Evolutionary conservation across 768 basidiomycete species (phyloP).

Genomic region (Basidioascus undulatus): DNA sequence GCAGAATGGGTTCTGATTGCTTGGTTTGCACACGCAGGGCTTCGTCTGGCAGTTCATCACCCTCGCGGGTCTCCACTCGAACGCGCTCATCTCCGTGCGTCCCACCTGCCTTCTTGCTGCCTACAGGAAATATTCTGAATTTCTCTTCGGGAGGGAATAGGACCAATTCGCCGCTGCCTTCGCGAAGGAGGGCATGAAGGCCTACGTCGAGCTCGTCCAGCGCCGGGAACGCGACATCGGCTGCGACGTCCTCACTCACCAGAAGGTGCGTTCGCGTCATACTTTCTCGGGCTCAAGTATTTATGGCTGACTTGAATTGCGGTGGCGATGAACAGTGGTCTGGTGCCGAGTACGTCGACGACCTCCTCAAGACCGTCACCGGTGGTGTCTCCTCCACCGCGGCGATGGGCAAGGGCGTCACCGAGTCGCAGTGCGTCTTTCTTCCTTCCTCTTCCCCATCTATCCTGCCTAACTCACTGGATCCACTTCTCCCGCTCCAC

Average conservation of each 20-base stretch:
- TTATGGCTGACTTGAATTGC: neutral
- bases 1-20: no score
- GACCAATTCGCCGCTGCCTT: constrained; percentile 73
- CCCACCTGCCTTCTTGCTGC: no score
- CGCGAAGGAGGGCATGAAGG: constrained; percentile 89
- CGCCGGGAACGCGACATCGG: constrained; percentile 75
- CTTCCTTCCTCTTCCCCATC: no score
- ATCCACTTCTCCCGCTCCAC: no score
- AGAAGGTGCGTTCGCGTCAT: constrained; percentile 35
- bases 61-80: constrained; percentile 87
- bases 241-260: constrained; percentile 90
- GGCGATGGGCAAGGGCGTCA: constrained; percentile 98
- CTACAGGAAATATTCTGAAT: no score
- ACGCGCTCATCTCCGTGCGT: constrained; percentile 87
- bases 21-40: no score
- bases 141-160: no score
- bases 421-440: constrained; percentile 74
- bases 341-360: constrained; percentile 80
- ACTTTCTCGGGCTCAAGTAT: neutral
- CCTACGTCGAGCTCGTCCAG: constrained; percentile 87
- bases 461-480: no score
- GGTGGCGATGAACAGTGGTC: constrained; percentile 57
- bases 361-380: constrained; percentile 80
- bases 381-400: constrained; percentile 90
- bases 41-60: constrained; percentile 99